Base-by-base conservation (phyloP, 768 basidiomycete genomes). In the Phlebiopsis gigantea region DNA sequence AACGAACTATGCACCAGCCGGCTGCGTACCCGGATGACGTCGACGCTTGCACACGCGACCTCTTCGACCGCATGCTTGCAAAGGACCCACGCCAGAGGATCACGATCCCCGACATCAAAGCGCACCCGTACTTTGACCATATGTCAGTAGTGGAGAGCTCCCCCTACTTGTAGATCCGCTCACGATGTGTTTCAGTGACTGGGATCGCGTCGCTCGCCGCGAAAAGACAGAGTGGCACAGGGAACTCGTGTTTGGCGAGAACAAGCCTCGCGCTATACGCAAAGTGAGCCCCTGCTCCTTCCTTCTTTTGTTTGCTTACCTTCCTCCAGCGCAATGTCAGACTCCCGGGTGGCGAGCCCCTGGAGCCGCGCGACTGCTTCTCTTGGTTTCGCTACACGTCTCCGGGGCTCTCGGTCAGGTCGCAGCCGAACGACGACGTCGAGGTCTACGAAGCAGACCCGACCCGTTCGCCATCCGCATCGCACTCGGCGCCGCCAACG, bases 81-180 rank as follows among this genome's bases (percentile, higher is more conserved):
- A 59, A 51, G 48, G 47, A 56, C n/a, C 53, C 53, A 2, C 15
- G 31, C n/a, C 24, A 41, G n/a, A 41, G 58, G 7, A 50, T 56
- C 9, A 55, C 58, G 7, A 28, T 59, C 26, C 14, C 45, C 2
- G 53, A 55, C 22, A 43, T 59, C 47, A 59, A 59, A 41, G 19
- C 21, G 5, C 58, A 59, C 30, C 46, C 53, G 4, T 55, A 26
- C 53, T 56, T 59, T 31, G 3, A 21, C n/a, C 43, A 41, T 19
- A 34, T 55, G 57, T 58, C 21, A 55, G 53, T 46, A 6, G 4
- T 44, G 2, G 26, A 15, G 12, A 14, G 4, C 2, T 7, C 12
- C 10, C 2, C 22, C 5, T 41, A n/a, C 43, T 46, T 2, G 21
- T n/a, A n/a, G n/a, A n/a, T n/a, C n/a, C n/a, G n/a, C 14, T 6